Percentiles rank a stretch among this genome's conserved stretches.
Conservation (phyloP, 2,329 filamentous ascomycete species). For the Microdochium nivale region DNA sequence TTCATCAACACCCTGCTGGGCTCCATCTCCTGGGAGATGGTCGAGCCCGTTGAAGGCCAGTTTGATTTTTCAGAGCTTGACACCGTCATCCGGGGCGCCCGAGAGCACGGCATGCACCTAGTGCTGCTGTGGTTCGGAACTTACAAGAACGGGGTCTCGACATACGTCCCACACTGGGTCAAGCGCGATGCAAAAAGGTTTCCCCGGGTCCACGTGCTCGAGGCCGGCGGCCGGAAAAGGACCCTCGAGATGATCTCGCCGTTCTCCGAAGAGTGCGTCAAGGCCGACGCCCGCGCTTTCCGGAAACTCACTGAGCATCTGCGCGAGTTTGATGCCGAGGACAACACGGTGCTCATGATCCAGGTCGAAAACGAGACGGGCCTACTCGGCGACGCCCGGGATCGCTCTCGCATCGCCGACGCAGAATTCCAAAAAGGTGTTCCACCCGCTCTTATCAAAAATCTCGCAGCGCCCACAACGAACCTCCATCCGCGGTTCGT, state of each 20-base stretch:
- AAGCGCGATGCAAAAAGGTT: conserved; percentile 25
- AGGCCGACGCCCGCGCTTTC: conserved; percentile 23
- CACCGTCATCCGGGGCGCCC: conserved; percentile 19
- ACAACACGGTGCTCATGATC: conserved; percentile 36
- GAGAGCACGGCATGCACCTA: conserved; percentile 17
- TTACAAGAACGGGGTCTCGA: conserved; percentile 29
- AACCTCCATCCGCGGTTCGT: conserved; percentile 19
- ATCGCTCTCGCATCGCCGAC: conserved; percentile 24
- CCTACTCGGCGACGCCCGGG: conserved; percentile 32
- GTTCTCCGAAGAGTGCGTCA: conserved; percentile 16
- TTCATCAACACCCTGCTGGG: conserved; percentile 27
- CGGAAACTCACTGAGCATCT: conserved; percentile 16
- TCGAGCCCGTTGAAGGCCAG: conserved; percentile 24
- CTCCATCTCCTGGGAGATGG: conserved; percentile 26
- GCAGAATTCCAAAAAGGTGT: conserved; percentile 12
- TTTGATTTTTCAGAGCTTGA: conserved; percentile 26
- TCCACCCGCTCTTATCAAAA: conserved; percentile 15
- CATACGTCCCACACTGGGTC: conserved; percentile 25
- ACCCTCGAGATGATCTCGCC: conserved; percentile 25
- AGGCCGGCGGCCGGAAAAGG: conserved; percentile 20
- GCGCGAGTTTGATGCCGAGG: conserved; percentile 26
- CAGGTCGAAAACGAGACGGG: conserved; percentile 38
- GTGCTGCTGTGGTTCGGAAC: conserved; percentile 29
- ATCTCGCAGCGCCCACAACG: conserved; percentile 9
- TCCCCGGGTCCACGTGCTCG: conserved; percentile 18